These are phyloP conservation scores for Tolypocladium paradoxum DNA, from an alignment of 2,329 filamentous ascomycete genomes.

Conservation along the genomic window DNA sequence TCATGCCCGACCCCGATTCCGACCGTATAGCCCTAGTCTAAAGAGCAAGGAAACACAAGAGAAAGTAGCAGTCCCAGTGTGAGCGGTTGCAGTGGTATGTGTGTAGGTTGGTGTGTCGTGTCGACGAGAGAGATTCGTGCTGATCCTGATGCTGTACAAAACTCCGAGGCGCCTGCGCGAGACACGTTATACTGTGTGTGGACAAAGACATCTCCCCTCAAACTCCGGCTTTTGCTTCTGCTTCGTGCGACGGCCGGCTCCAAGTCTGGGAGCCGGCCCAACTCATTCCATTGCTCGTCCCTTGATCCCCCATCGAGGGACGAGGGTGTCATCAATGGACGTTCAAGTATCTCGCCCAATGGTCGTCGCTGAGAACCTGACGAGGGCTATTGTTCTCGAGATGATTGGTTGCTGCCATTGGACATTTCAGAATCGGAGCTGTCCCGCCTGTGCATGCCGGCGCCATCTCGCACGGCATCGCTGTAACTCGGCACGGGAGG, in stretches of 20 bases:
- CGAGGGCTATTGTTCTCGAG: neutral
- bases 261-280: neutral
- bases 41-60: neutral
- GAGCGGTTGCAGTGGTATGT: neutral
- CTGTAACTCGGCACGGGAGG: conserved; percentile 78
- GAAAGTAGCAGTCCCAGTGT: neutral
- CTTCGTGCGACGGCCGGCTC: neutral
- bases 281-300: neutral
- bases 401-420: neutral
- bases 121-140: conserved; percentile 2
- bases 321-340: neutral
- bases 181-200: neutral
- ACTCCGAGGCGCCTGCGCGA: conserved; percentile 10
- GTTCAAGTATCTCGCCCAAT: neutral
- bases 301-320: neutral
- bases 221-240: neutral
- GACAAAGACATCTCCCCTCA: neutral
- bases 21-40: neutral
- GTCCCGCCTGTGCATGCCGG: conserved; percentile 14
- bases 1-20: neutral
- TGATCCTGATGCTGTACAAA: conserved; percentile 13
- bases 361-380: neutral
- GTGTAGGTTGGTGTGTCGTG: neutral
- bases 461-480: conserved; percentile 54
- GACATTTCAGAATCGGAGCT: conserved; percentile 10